phyloP scores from a whole-genome alignment of 2,329 filamentous ascomycete species.

The Fusarium sp. region DNA sequence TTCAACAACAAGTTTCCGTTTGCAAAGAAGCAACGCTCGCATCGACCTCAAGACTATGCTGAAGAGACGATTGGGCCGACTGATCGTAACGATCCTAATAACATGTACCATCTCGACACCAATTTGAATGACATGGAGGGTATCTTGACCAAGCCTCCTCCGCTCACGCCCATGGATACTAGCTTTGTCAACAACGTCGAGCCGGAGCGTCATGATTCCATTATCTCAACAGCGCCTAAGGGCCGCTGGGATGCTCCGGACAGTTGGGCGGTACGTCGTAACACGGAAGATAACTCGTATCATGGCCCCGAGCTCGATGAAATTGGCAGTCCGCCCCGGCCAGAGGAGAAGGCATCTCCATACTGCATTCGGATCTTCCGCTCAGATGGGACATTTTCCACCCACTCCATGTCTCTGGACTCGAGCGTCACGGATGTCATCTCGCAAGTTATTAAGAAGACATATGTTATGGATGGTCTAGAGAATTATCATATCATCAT shows the following conservation, averaged over 20 bases:
- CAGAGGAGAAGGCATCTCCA: constrained; percentile 78
- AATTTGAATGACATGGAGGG: constrained; percentile 92
- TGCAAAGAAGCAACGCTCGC: constrained; percentile 65
- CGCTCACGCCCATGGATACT: constrained; percentile 77
- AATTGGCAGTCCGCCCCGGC: constrained; percentile 71
- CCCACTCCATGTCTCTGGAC: constrained; percentile 84
- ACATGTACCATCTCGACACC: constrained; percentile 83
- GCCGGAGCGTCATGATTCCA: constrained; percentile 55
- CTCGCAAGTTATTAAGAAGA: constrained; percentile 92
- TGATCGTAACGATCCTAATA: constrained; percentile 68
- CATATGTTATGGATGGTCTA: constrained; percentile 87
- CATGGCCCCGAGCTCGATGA: constrained; percentile 74
- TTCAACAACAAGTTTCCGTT: constrained; percentile 75
- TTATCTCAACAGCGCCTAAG: constrained; percentile 53
- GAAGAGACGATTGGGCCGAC: constrained; percentile 72
- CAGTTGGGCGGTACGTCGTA: constrained; percentile 91
- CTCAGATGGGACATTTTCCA: constrained; percentile 93
- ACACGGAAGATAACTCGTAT: constrained; percentile 72
- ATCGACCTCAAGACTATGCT: constrained; percentile 62
- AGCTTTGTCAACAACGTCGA: constrained; percentile 61
- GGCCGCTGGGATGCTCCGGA: constrained; percentile 93
- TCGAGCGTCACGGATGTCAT: constrained; percentile 89
- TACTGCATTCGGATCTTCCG: constrained; percentile 98
- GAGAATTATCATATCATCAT: constrained; percentile 97
- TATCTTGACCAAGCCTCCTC: constrained; percentile 79